A percentile compares a stretch with the other conserved stretches of the same genome.
Conservation (phyloP, 306 rosid genomes). For the Malus fusca region DNA sequence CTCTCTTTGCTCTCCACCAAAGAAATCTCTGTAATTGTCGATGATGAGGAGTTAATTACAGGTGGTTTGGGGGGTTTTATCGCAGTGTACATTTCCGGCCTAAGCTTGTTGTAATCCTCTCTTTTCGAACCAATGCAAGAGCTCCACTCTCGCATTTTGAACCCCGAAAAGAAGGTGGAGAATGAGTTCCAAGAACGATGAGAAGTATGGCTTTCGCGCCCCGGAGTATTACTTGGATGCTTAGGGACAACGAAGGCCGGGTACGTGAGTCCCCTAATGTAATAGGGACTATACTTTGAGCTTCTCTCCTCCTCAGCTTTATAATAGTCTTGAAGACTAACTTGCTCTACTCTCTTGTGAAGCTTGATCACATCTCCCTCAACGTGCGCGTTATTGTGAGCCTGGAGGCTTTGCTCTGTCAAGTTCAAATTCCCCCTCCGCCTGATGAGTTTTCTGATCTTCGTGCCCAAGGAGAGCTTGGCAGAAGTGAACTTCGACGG, state of each 20-base stretch:
- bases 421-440: not conserved
- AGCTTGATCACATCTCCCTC: not conserved
- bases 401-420: not conserved
- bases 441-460: not conserved
- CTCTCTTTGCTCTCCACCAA: not conserved
- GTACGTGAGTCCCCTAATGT: slow-evolving; percentile 8
- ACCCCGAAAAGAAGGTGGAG: slow-evolving; percentile 2
- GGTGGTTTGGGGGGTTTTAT: not conserved
- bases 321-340: not conserved
- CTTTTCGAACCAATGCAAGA: slow-evolving; percentile 3
- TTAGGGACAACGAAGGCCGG: not conserved
- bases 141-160: slow-evolving; percentile 11
- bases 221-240: not conserved
- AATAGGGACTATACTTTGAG: slow-evolving; percentile 9
- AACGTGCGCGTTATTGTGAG: not conserved
- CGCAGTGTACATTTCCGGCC: not conserved
- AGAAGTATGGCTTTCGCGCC: not conserved
- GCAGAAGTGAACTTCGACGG: not conserved
- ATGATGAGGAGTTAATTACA: not conserved
- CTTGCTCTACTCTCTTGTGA: not conserved
- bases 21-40: not conserved
- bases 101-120: not conserved
- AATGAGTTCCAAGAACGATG: slow-evolving; percentile 3
- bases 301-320: not conserved
- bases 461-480: not conserved